Conservation (phyloP, 2,329 filamentous ascomycete species). For the Phaeosphaeria sp. region DNA sequence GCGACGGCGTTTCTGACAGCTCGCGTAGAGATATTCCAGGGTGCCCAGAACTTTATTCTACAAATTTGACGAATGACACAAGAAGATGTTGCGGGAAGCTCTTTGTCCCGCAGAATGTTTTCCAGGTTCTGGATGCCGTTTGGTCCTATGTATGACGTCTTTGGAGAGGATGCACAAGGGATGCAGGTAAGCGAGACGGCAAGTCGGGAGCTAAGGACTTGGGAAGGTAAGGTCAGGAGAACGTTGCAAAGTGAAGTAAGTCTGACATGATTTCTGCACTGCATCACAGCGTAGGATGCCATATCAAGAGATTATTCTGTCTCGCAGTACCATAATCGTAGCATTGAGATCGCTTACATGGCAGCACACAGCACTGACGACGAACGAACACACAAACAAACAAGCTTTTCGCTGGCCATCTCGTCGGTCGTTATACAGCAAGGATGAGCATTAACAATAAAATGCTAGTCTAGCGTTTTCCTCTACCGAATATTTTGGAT, state of each 20-base stretch:
- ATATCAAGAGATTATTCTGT: neutral
- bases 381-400: neutral
- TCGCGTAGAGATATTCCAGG: neutral
- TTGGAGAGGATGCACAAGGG: neutral
- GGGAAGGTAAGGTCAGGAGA: neutral
- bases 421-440: slow-evolving; percentile 5
- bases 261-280: neutral
- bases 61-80: neutral
- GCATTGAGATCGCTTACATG: neutral
- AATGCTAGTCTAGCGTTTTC: neutral
- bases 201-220: neutral
- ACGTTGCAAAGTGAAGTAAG: neutral
- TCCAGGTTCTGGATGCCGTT: neutral
- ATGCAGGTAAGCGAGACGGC: neutral
- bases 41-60: neutral
- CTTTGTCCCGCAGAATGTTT: neutral
- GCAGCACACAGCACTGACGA: neutral
- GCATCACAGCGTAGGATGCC: neutral
- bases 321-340: neutral
- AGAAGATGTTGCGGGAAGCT: neutral
- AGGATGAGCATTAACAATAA: slow-evolving; percentile 9
- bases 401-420: neutral
- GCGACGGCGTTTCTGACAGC: neutral
- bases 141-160: neutral
- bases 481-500: neutral